A percentile compares a stretch with the other conserved stretches of the same genome.
phyloP scores from a whole-genome alignment of 305 asterid genomes.

The Coffea humblotiana region DNA sequence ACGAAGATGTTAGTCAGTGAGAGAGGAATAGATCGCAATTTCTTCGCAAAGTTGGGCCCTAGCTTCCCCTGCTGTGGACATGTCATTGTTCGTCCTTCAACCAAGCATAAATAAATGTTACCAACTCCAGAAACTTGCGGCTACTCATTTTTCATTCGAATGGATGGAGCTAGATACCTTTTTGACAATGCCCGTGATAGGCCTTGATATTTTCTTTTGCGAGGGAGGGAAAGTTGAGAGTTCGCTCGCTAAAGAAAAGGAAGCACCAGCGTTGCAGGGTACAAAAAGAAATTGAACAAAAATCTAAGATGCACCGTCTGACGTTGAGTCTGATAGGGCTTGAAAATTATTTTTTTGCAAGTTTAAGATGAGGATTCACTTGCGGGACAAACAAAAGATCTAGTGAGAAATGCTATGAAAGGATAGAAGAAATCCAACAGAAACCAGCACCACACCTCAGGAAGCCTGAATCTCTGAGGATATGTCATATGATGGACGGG shows the following conservation, averaged over 20 bases:
- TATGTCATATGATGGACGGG: no score
- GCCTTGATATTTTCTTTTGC: neutral
- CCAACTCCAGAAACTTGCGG: neutral
- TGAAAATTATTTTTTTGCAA: no score
- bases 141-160: neutral
- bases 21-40: neutral
- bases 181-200: neutral
- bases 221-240: neutral
- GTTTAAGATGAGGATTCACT: no score
- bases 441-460: no score
- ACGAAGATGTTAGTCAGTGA: neutral
- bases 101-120: neutral
- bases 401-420: no score
- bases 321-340: no score
- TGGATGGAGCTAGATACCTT: neutral
- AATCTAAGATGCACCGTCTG: no score
- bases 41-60: constrained; percentile 1
- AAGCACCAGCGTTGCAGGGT: no score
- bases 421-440: no score
- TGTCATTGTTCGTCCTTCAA: neutral
- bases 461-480: neutral
- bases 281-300: no score
- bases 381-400: no score
- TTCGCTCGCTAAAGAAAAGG: no score
- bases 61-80: constrained; percentile 7